phyloP scores from a whole-genome alignment of 371 early-diverging fungal genomes.

The Mucor indicus region DNA sequence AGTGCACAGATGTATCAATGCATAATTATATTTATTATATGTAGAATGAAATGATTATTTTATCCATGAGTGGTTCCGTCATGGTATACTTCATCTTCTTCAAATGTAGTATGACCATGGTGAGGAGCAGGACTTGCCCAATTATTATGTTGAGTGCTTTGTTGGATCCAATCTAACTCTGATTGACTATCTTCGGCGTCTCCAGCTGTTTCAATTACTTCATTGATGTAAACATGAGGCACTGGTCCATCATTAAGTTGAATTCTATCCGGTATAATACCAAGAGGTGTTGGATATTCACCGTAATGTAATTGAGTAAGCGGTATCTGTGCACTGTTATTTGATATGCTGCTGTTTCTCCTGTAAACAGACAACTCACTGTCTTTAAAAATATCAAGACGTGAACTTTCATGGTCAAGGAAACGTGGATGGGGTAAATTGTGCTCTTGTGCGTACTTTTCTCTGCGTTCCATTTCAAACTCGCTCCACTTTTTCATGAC shows the following conservation, averaged over 20 bases:
- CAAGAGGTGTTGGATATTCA: not conserved
- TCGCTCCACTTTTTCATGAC: constrained; percentile 72
- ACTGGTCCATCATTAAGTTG: not conserved
- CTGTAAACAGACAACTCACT: constrained; percentile 3
- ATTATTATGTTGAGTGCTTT: constrained; percentile 15
- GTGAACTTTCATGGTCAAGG: constrained; percentile 3
- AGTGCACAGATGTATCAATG: too few species aligned
- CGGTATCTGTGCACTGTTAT: constrained; percentile 31
- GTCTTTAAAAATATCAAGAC: constrained; percentile 23
- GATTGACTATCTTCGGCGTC: not conserved
- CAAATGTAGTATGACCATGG: constrained; percentile 12
- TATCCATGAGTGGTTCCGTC: too few species aligned
- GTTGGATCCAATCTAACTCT: constrained; percentile 20
- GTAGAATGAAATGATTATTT: too few species aligned
- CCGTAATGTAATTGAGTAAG: constrained; percentile 15
- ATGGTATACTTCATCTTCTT: too few species aligned
- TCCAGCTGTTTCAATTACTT: not conserved
- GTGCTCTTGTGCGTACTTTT: constrained; percentile 12
- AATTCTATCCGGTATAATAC: constrained; percentile 2
- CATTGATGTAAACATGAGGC: not conserved
- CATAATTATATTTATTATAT: too few species aligned
- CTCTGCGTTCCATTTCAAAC: constrained; percentile 57
- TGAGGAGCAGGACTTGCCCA: constrained; percentile 32
- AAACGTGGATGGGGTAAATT: constrained; percentile 22
- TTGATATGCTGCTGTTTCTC: constrained; percentile 18